Conservation (phyloP, 1,284 basidiomycete species). For the Sphaerobolus stellatus region DNA sequence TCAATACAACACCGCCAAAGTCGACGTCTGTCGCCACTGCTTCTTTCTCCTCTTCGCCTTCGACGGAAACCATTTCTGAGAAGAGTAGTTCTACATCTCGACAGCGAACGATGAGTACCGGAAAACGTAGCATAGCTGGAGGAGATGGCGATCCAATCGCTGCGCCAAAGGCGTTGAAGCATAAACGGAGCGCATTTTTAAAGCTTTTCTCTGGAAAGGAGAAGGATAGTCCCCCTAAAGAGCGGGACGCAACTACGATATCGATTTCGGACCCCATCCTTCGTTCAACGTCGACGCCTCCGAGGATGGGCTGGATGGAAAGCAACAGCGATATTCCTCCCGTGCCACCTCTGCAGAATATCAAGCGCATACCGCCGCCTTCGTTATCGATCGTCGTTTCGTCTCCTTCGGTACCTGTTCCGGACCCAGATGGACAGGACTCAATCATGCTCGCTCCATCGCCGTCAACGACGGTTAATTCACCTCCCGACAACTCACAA, state of each 20-base stretch:
- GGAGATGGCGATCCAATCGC: conserved; percentile 19
- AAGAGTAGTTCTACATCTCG: neutral
- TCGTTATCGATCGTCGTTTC: conserved; percentile 17
- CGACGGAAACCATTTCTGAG: neutral
- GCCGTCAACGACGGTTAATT: conserved; percentile 42
- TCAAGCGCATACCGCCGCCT: conserved; percentile 27
- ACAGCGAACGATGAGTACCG: conserved; percentile 7
- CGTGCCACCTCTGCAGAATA: conserved; percentile 48
- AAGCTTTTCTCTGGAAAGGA: conserved; percentile 65
- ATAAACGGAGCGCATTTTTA: conserved; percentile 81
- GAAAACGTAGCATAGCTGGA: conserved; percentile 20
- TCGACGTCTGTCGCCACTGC: neutral
- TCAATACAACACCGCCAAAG: neutral
- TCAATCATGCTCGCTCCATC: conserved; percentile 41
- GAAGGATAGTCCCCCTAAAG: no score
- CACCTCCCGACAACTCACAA: conserved; percentile 10
- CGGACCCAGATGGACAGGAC: conserved; percentile 17
- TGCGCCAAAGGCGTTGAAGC: conserved; percentile 51
- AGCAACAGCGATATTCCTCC: conserved; percentile 45
- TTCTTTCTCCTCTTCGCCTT: neutral
- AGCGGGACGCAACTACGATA: no score
- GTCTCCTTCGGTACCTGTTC: conserved; percentile 13
- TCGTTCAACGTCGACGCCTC: conserved; percentile 6
- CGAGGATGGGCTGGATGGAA: neutral
- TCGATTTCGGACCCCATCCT: neutral